Evolutionary conservation across 768 basidiomycete species (phyloP).

Genomic region (Podaxis sp.): DNA sequence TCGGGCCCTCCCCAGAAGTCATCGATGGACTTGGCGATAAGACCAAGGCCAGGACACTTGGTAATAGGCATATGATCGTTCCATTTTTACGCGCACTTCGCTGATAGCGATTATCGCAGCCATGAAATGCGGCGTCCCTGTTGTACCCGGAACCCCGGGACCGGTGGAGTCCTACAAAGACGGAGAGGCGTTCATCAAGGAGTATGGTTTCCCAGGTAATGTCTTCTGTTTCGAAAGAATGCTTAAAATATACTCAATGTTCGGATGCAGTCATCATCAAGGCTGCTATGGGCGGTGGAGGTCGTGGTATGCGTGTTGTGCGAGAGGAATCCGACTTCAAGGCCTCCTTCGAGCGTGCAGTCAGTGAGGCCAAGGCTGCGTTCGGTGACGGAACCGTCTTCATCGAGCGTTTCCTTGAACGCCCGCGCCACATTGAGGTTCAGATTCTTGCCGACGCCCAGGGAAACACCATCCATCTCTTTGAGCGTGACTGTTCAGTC

Average conservation of each 20-base stretch:
- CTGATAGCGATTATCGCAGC: constrained; percentile 42
- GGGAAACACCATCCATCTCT: constrained; percentile 96
- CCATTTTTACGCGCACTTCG: constrained; percentile 10
- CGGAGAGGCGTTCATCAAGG: constrained; percentile 87
- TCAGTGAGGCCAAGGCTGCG: constrained; percentile 92
- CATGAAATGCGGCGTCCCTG: constrained; percentile 88
- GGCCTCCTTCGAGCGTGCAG: constrained; percentile 86
- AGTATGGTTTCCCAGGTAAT: constrained; percentile 91
- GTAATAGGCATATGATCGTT: constrained; percentile 34
- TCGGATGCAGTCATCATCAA: constrained; percentile 85
- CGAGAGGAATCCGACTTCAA: constrained; percentile 92
- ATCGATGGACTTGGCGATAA: constrained; percentile 99
- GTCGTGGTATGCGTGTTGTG: constrained; percentile 99
- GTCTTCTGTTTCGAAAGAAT: constrained; percentile 2
- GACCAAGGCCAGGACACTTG: constrained; percentile 92
- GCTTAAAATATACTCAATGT: constrained; percentile 7
- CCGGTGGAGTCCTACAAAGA: constrained; percentile 79
- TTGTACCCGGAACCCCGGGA: constrained; percentile 98
- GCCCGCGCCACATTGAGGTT: constrained; percentile 96
- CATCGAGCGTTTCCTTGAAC: constrained; percentile 96
- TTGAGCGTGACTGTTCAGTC: constrained; percentile 99
- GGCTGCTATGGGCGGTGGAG: constrained; percentile 98
- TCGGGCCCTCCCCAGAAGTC: constrained; percentile 93
- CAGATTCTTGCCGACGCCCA: constrained; percentile 89
- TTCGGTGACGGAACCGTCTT: constrained; percentile 99